Evolutionary conservation across 2,329 filamentous ascomycete genomes (phyloP).

Genomic region (Trichoderma cornu-damae): DNA sequence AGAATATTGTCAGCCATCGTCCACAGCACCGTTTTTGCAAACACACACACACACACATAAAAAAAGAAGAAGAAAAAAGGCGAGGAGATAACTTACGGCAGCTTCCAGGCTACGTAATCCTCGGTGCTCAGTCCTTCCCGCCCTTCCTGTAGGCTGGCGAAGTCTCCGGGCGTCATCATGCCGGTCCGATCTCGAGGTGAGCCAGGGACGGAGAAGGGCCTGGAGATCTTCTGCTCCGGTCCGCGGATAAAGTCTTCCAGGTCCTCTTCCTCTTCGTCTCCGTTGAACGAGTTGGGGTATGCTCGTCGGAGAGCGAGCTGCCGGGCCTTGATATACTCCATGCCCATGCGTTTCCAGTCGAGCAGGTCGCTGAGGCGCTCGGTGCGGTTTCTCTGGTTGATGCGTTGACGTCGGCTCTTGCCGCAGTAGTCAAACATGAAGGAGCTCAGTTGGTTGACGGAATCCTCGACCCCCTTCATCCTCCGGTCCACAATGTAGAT

Average conservation of each 20-base stretch:
- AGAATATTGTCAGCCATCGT: slow-evolving; percentile 22
- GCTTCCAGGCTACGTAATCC: slow-evolving; percentile 96
- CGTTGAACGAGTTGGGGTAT: slow-evolving; percentile 79
- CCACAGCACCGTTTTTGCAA: background rate
- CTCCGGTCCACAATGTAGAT: slow-evolving; percentile 98
- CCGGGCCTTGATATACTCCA: slow-evolving; percentile 97
- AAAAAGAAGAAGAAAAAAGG: no score
- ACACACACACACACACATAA: no score
- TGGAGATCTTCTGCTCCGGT: slow-evolving; percentile 89
- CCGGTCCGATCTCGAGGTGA: slow-evolving; percentile 85
- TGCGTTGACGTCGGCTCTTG: slow-evolving; percentile 93
- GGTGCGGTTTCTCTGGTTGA: slow-evolving; percentile 97
- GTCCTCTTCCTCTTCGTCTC: slow-evolving; percentile 63
- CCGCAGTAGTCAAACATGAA: slow-evolving; percentile 86
- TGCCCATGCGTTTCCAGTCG: slow-evolving; percentile 99
- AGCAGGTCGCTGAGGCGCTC: slow-evolving; percentile 91
- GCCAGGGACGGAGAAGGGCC: slow-evolving; percentile 89
- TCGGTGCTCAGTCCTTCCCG: slow-evolving; percentile 90
- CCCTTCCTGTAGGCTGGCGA: slow-evolving; percentile 91
- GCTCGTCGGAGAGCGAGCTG: slow-evolving; percentile 87
- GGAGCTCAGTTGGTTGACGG: slow-evolving; percentile 86
- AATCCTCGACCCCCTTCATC: slow-evolving; percentile 93
- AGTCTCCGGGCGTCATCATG: slow-evolving; percentile 99
- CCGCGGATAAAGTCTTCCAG: slow-evolving; percentile 80
- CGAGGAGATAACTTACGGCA: slow-evolving; percentile 69